These are phyloP conservation scores for Podila epicladia DNA, from an alignment of 192 early-diverging fungal genomes.

Conservation along the genomic window DNA sequence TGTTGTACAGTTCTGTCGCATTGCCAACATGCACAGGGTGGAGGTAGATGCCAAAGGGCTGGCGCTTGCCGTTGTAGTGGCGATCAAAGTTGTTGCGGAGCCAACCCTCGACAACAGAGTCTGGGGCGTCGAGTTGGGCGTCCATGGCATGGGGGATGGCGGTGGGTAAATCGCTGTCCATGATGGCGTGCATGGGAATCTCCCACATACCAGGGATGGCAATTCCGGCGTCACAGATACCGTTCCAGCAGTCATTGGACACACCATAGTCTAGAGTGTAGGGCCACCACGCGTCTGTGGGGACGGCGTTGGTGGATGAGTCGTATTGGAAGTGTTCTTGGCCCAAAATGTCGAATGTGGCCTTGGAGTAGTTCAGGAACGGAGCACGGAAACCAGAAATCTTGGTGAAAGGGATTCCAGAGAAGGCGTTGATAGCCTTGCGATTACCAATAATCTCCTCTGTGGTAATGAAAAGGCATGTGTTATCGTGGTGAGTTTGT, in stretches of 20 bases:
- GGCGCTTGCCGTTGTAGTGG: slow-evolving; percentile 60
- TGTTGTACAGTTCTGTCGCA: slow-evolving; percentile 40
- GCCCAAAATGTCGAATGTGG: slow-evolving; percentile 55
- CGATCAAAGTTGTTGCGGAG: slow-evolving; percentile 65
- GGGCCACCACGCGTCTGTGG: slow-evolving; percentile 68
- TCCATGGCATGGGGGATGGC: slow-evolving; percentile 52
- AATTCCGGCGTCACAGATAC: slow-evolving; percentile 56
- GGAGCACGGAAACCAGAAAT: slow-evolving; percentile 73
- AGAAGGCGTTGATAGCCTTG: slow-evolving; percentile 58
- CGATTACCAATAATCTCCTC: slow-evolving; percentile 51
- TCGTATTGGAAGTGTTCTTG: slow-evolving; percentile 63
- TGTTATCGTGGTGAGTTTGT: not conserved
- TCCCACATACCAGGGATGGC: slow-evolving; percentile 70
- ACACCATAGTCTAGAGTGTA: slow-evolving; percentile 76
- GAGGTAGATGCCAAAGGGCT: slow-evolving; percentile 62
- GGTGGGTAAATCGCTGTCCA: slow-evolving; percentile 33
- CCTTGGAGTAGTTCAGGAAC: slow-evolving; percentile 64
- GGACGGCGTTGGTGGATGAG: slow-evolving; percentile 56
- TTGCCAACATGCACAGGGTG: slow-evolving; percentile 56
- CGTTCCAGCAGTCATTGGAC: slow-evolving; percentile 65
- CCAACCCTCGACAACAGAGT: slow-evolving; percentile 52
- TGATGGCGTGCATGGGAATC: slow-evolving; percentile 69
- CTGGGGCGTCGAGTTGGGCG: slow-evolving; percentile 58
- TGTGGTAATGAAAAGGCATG: slow-evolving; percentile 1
- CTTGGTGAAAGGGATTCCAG: slow-evolving; percentile 67